Base-by-base conservation (phyloP, 768 basidiomycete genomes). In the Mycena filopes region DNA sequence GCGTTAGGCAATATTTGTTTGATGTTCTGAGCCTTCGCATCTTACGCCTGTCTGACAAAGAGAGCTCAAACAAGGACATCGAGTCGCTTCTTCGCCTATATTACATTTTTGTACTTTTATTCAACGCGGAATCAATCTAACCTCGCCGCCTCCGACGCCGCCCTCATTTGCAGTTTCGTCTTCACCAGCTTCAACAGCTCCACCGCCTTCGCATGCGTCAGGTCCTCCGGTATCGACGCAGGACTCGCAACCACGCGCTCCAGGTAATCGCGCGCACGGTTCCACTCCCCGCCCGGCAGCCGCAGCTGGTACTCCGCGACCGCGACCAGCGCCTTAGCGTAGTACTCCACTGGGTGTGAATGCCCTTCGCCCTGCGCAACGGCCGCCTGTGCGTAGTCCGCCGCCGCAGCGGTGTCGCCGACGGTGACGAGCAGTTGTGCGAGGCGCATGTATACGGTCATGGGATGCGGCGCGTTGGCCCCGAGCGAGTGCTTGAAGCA, bases 301-400 rank as follows among this genome's bases (percentile, higher is more conserved):
- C 79, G 68, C 65, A 88, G 77, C 69, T 90, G 84, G 69, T 85
- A 83, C 51, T 86, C 84, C 26, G 90, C 90, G 33, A 88, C 83
- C 48, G 82, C 84, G 41, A 91, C 76, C 46, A 84, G 83, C 21
- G 87, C 89, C 69, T 80, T 83, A 3, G 87, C 83, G 67, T 86
- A 85, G 59, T 89, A 86, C 31, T 78, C 78, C 6, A 85, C 76
- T 0, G 82, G 80, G 31, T 81, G 82, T 42, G 78, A 82, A 75
- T 49, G 49, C 46, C 49, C 36, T 21, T 66, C 55, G 21, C 68
- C 68, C 50, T 50, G 55, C 49, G 50, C 29, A 28, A 87, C 80
- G 29, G 87, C 83, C 11, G 84, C 83, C 59, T 84, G 85, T 70
- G 89, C 89, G 60, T 86, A 87, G 5, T 80, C 78, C 4, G 82